phyloP scores from a whole-genome alignment of 2,329 filamentous ascomycete genomes.

The Mollisiaceae sp. region DNA sequence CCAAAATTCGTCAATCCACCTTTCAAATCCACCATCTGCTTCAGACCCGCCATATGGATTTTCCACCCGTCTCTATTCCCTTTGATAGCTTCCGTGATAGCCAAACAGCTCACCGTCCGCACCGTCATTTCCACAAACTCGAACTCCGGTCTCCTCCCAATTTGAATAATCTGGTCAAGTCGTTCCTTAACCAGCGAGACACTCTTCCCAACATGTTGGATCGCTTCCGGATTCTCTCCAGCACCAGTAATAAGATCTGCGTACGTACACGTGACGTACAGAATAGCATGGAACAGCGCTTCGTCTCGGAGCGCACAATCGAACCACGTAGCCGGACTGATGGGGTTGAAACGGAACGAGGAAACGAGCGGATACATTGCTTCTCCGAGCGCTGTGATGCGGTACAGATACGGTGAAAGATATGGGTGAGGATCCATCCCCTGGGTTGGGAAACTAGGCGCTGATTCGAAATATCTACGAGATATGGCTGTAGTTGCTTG shows the following conservation, averaged over 20 bases:
- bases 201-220: constrained; percentile 22
- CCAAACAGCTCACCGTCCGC: constrained; percentile 25
- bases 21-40: constrained; percentile 20
- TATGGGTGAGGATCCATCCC: constrained; percentile 24
- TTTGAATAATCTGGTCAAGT: neutral
- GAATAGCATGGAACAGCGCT: constrained; percentile 21
- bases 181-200: constrained; percentile 18
- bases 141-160: neutral
- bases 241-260: constrained; percentile 14
- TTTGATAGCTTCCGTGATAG: constrained; percentile 20
- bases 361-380: constrained; percentile 25
- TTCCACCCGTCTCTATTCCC: constrained; percentile 22
- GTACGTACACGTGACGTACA: constrained; percentile 22
- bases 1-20: constrained; percentile 18
- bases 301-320: constrained; percentile 19
- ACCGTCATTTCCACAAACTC: constrained; percentile 17
- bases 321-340: constrained; percentile 20
- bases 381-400: constrained; percentile 16
- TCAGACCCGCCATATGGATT: constrained; percentile 23
- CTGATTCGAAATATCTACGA: neutral
- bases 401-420: constrained; percentile 22
- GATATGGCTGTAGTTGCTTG: neutral
- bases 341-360: constrained; percentile 17
- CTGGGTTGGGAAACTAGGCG: neutral
- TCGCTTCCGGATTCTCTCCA: constrained; percentile 16